These are phyloP conservation scores for Nakaseomyces kungkrabaensis DNA, from an alignment of 1,139 yeast species.

Conservation along the genomic window DNA sequence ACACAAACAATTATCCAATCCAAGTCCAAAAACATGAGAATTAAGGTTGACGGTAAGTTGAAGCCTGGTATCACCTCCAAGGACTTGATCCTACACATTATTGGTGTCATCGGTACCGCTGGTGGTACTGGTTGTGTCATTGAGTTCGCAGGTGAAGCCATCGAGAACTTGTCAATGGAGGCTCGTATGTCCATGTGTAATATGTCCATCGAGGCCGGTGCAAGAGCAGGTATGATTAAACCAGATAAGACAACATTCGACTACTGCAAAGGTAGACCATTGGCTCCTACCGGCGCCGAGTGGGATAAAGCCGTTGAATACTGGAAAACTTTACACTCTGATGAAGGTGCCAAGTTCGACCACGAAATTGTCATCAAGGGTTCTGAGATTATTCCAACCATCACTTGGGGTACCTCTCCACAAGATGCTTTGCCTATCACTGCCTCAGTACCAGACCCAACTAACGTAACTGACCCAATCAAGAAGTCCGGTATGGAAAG, in stretches of 20 bases:
- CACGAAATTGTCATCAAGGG: slow-evolving; percentile 74
- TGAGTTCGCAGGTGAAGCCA: slow-evolving; percentile 94
- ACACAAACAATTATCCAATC: slow-evolving; percentile 93
- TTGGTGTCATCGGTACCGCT: slow-evolving; percentile 96
- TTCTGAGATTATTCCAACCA: slow-evolving; percentile 82
- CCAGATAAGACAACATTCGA: slow-evolving; percentile 86
- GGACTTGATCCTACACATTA: slow-evolving; percentile 87
- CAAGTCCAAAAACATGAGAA: slow-evolving; percentile 92
- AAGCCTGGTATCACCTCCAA: slow-evolving; percentile 87
- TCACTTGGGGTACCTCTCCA: slow-evolving; percentile 99
- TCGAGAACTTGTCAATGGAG: slow-evolving; percentile 83
- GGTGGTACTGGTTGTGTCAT: slow-evolving; percentile 98
- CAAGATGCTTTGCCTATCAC: slow-evolving; percentile 96
- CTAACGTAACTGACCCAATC: slow-evolving; percentile 59
- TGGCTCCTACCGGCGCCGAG: slow-evolving; percentile 85
- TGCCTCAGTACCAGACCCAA: slow-evolving; percentile 83
- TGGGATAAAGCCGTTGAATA: slow-evolving; percentile 90
- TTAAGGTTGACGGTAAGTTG: slow-evolving; percentile 73
- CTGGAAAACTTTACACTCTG: slow-evolving; percentile 84
- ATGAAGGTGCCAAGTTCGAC: slow-evolving; percentile 84
- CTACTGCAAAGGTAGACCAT: slow-evolving; percentile 85
- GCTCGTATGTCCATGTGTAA: slow-evolving; percentile 99
- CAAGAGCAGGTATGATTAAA: slow-evolving; percentile 97
- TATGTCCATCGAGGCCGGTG: slow-evolving; percentile 98
- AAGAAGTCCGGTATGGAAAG: slow-evolving; percentile 79